These are phyloP conservation scores for Tulasnella sp. DNA, from an alignment of 768 basidiomycete genomes.

Conservation along the genomic window DNA sequence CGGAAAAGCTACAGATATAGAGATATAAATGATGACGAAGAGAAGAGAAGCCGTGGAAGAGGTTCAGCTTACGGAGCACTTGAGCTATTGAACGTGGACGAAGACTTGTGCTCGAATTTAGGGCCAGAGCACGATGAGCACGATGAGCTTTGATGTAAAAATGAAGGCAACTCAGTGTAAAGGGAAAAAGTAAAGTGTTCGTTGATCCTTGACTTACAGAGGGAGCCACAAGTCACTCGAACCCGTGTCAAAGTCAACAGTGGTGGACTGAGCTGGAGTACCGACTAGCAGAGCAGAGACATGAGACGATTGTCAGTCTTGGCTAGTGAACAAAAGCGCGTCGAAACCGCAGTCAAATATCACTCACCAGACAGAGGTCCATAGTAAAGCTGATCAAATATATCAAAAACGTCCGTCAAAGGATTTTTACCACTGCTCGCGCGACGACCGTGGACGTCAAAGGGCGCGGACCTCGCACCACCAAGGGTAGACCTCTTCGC, in stretches of 20 bases:
- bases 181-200: too few relatives aligned
- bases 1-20: background rate
- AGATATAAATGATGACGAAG: too few relatives aligned
- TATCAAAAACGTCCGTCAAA: background rate
- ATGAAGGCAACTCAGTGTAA: background rate
- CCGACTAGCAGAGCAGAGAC: constrained; percentile 5
- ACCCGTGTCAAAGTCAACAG: constrained; percentile 23
- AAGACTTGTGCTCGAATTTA: background rate
- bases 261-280: constrained; percentile 3
- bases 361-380: background rate
- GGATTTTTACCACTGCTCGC: background rate
- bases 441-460: background rate
- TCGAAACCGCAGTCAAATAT: too few relatives aligned
- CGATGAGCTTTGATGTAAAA: background rate
- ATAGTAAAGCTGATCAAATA: background rate
- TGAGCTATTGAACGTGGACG: background rate
- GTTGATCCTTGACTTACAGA: background rate
- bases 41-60: too few relatives aligned
- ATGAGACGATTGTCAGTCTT: too few relatives aligned
- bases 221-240: constrained; percentile 11
- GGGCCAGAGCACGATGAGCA: background rate
- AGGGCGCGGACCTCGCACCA: too few relatives aligned
- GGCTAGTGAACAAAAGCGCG: too few relatives aligned
- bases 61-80: background rate
- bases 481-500: background rate